These are phyloP conservation scores for Ajuga reptans DNA, from an alignment of 305 asterid species.

Conservation along the genomic window DNA sequence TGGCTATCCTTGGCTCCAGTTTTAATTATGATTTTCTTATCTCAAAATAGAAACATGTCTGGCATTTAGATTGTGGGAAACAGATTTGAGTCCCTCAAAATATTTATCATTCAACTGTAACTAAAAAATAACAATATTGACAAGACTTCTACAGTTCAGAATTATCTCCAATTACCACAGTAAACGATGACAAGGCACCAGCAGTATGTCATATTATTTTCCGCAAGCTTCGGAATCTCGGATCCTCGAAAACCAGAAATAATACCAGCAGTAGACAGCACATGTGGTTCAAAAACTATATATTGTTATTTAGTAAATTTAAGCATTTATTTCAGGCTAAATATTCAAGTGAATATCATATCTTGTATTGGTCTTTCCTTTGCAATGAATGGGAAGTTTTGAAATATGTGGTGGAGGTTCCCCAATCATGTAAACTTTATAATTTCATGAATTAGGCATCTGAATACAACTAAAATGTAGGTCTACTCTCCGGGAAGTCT, in stretches of 20 bases:
- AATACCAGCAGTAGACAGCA: neutral
- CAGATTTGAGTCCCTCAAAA: neutral
- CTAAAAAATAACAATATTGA: too few species aligned
- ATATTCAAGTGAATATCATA: neutral
- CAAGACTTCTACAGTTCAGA: too few species aligned
- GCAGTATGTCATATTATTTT: neutral
- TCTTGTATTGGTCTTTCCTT: neutral
- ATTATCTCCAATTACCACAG: too few species aligned
- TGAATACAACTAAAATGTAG: too few species aligned
- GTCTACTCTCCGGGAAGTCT: too few species aligned
- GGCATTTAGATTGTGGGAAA: neutral
- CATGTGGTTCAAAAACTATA: neutral
- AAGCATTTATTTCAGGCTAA: neutral
- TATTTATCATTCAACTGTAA: neutral
- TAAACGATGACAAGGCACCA: neutral
- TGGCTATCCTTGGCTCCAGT: neutral
- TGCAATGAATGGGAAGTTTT: neutral
- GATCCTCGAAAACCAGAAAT: neutral
- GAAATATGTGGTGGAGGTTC: neutral
- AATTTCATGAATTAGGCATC: too few species aligned
- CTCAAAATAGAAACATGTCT: neutral
- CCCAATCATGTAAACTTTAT: neutral
- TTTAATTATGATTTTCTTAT: neutral
- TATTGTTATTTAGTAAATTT: neutral
- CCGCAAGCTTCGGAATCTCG: neutral